Evolutionary conservation across 345 rosid species (phyloP).

Genomic region (Moricandia moricandioides): DNA sequence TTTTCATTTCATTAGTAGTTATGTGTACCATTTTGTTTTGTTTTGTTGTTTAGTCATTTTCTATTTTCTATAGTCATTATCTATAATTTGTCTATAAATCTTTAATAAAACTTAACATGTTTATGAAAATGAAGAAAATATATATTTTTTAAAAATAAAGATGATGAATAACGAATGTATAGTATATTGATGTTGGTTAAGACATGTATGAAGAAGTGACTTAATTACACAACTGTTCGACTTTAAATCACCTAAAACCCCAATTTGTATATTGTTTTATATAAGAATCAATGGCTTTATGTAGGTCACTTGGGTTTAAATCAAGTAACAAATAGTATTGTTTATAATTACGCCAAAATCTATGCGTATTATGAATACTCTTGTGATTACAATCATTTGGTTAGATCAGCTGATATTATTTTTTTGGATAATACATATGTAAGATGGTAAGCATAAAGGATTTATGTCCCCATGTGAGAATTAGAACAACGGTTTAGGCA

Average conservation of each 20-base stretch:
- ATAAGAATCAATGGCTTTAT: background rate
- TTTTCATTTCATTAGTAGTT: background rate
- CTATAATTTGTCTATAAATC: no score
- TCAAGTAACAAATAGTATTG: background rate
- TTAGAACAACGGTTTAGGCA: conserved; percentile 18
- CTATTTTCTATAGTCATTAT: no score
- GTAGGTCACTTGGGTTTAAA: background rate
- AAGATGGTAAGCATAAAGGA: background rate
- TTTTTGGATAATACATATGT: background rate
- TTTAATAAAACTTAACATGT: no score
- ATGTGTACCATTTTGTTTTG: no score
- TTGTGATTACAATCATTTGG: background rate
- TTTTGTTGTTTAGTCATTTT: no score
- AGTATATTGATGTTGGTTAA: background rate
- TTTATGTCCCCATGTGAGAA: conserved; percentile 26
- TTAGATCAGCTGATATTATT: background rate
- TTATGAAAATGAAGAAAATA: no score
- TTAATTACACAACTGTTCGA: background rate
- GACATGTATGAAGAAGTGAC: background rate
- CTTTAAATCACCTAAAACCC: background rate
- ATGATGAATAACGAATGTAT: background rate
- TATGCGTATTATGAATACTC: background rate
- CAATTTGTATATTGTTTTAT: background rate
- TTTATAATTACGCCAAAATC: background rate
- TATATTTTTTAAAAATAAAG: background rate